Evolutionary conservation across 2,329 filamentous ascomycete species (phyloP), one percentile per base, ranked within the genome.

Genomic region (Trichoderma hamatum): DNA sequence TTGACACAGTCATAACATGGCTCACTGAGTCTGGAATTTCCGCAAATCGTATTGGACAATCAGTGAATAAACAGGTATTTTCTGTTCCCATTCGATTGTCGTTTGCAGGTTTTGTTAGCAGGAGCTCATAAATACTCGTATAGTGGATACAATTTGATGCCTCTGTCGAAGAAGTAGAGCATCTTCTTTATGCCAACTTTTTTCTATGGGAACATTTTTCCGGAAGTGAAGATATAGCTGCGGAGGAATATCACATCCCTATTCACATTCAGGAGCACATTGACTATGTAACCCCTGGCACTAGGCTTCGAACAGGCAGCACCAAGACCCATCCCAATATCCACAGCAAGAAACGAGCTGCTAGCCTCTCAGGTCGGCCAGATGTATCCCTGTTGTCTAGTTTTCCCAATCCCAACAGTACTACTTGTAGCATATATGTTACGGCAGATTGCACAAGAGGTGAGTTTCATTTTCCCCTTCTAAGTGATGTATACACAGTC

Each of bases 191-290:
- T 28, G 51, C 51, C 5, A 24, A 54, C 24, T 54, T 54, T 24
- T 54, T 54, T 24, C 51, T 54, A 26, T 54, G 51, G 51, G 51
- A 30, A 14, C 51, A 54, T 16, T 6, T 7, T 26, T 54, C 51
- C 6, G 51, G 51, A 3, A 54, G 51, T 30, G 21, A 54, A 30
- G 51, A 54, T 24, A 54, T 54, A 54, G 51, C 51, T 30, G 51
- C 51, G 13, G 51, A 54, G 21, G 26, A 74, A 32, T 82, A 83
- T 67, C 77, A 80, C 67, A 67, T 83, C 16, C 81, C 81, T 3
- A 73, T 73, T 24, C 74, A 81, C 61, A 59, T 80, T 3, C 71
- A 73, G 13, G 68, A 78, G 43, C 43, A 49, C 2, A 49, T 49
- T 13, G 43, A 49, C 43, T 49, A 49, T 13, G 43, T 49, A 13